Conservation (phyloP, 2,329 filamentous ascomycete genomes). For the Colletotrichum sansevieriae region DNA sequence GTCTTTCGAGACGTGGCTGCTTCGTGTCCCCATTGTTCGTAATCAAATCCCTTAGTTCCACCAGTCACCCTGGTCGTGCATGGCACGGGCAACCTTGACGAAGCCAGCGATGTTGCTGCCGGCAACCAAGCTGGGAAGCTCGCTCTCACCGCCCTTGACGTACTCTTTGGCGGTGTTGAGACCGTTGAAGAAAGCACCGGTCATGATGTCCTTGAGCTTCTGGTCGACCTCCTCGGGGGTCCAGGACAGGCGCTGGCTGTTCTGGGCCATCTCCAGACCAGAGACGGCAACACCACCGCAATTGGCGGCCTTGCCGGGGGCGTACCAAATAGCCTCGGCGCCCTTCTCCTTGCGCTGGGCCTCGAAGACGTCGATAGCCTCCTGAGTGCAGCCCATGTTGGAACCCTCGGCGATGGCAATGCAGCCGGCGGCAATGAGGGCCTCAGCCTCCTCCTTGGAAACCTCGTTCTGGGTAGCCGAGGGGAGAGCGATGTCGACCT, state of each 20-base stretch:
- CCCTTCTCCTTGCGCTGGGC: slow-evolving; percentile 78
- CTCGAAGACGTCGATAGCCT: slow-evolving; percentile 95
- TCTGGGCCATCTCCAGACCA: slow-evolving; percentile 99
- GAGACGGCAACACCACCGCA: slow-evolving; percentile 97
- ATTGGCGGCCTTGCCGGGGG: slow-evolving; percentile 96
- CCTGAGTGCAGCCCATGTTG: slow-evolving; percentile 99
- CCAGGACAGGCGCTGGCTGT: slow-evolving; percentile 89
- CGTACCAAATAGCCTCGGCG: slow-evolving; percentile 87
- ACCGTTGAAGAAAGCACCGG: slow-evolving; percentile 90
- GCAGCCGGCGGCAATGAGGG: slow-evolving; percentile 80
- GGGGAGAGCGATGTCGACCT: slow-evolving; percentile 91
- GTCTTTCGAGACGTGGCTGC: slow-evolving; percentile 11
- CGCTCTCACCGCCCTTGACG: slow-evolving; percentile 80
- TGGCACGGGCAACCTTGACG: slow-evolving; percentile 93
- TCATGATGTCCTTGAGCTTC: slow-evolving; percentile 95
- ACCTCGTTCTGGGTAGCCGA: slow-evolving; percentile 99
- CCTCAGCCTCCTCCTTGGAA: slow-evolving; percentile 88
- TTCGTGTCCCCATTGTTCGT: slow-evolving; percentile 13
- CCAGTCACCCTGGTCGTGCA: slow-evolving; percentile 98
- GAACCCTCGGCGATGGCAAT: slow-evolving; percentile 95
- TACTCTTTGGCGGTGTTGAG: slow-evolving; percentile 92
- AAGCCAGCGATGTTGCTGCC: slow-evolving; percentile 98
- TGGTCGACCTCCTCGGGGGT: slow-evolving; percentile 89
- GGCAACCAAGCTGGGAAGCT: slow-evolving; percentile 90
- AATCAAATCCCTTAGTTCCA: slow-evolving; percentile 59